Conservation (phyloP, 2,329 filamentous ascomycete genomes). For the Didymella pinodella region DNA sequence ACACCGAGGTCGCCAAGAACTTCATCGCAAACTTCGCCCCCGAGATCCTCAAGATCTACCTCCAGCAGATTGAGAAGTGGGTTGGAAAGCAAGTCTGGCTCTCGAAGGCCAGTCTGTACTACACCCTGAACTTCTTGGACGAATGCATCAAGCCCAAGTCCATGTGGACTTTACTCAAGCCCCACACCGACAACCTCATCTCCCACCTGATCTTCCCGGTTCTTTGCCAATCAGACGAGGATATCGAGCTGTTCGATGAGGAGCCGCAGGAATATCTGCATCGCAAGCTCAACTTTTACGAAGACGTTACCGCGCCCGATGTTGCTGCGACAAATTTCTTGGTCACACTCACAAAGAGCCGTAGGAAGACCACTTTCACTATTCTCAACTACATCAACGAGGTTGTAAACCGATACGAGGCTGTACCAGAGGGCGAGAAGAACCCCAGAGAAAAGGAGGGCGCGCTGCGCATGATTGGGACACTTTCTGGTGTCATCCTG, state of each 20-base stretch:
- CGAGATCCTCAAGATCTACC: slow-evolving; percentile 93
- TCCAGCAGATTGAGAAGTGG: slow-evolving; percentile 96
- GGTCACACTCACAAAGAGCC: slow-evolving; percentile 89
- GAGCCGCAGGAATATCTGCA: slow-evolving; percentile 97
- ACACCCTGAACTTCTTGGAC: slow-evolving; percentile 93
- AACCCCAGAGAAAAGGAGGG: slow-evolving; percentile 96
- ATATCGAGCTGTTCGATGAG: slow-evolving; percentile 90
- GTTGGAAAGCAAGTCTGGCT: slow-evolving; percentile 93
- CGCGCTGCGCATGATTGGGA: slow-evolving; percentile 95
- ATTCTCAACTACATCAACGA: slow-evolving; percentile 95
- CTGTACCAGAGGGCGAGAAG: slow-evolving; percentile 84
- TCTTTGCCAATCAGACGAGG: slow-evolving; percentile 88
- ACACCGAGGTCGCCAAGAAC: slow-evolving; percentile 82
- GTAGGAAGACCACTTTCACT: slow-evolving; percentile 94
- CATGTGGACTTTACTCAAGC: slow-evolving; percentile 94
- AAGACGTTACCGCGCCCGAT: slow-evolving; percentile 94
- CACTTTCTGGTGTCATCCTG: slow-evolving; percentile 89
- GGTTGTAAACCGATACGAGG: slow-evolving; percentile 91
- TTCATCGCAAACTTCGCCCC: slow-evolving; percentile 93
- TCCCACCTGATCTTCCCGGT: slow-evolving; percentile 96
- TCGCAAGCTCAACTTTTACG: slow-evolving; percentile 96
- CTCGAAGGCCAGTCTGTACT: slow-evolving; percentile 90
- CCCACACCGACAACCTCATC: slow-evolving; percentile 90
- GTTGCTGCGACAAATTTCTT: slow-evolving; percentile 97
- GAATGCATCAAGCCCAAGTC: slow-evolving; percentile 97